These are phyloP conservation scores for Pseudocercospora macadamiae DNA, from an alignment of 2,329 filamentous ascomycete species.

Conservation along the genomic window DNA sequence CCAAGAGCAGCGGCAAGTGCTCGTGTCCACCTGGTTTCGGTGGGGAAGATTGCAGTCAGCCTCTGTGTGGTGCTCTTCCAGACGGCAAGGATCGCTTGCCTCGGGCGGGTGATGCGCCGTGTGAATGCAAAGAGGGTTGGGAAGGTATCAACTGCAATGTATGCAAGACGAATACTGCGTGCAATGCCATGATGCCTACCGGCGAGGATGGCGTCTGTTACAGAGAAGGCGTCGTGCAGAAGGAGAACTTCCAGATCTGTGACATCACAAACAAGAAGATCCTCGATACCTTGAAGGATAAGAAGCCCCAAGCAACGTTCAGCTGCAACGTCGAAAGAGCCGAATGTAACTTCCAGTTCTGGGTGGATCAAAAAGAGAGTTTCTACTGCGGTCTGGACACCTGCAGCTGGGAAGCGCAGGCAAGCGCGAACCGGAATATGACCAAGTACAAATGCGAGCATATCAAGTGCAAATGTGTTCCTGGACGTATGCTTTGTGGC, in stretches of 20 bases:
- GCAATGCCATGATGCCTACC: slow-evolving; percentile 79
- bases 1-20: slow-evolving; percentile 89
- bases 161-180: slow-evolving; percentile 80
- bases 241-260: slow-evolving; percentile 96
- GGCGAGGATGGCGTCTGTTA: slow-evolving; percentile 84
- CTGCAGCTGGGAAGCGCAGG: slow-evolving; percentile 73
- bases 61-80: slow-evolving; percentile 85
- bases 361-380: slow-evolving; percentile 90
- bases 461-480: slow-evolving; percentile 84
- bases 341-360: slow-evolving; percentile 96
- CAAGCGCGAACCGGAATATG: slow-evolving; percentile 71
- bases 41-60: slow-evolving; percentile 88
- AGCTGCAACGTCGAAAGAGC: slow-evolving; percentile 75
- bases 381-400: slow-evolving; percentile 92
- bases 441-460: slow-evolving; percentile 85
- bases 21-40: slow-evolving; percentile 90
- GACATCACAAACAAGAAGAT: slow-evolving; percentile 97
- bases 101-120: slow-evolving; percentile 66
- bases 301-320: slow-evolving; percentile 92
- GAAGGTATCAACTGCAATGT: slow-evolving; percentile 96
- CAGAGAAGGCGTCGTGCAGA: slow-evolving; percentile 83
- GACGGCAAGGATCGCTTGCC: slow-evolving; percentile 78
- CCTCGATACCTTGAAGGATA: slow-evolving; percentile 77
- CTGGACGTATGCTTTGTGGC: slow-evolving; percentile 91
- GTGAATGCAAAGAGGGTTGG: slow-evolving; percentile 92